phyloP scores from a whole-genome alignment of 208 protist species.

The Herpetomonas tarakana region DNA sequence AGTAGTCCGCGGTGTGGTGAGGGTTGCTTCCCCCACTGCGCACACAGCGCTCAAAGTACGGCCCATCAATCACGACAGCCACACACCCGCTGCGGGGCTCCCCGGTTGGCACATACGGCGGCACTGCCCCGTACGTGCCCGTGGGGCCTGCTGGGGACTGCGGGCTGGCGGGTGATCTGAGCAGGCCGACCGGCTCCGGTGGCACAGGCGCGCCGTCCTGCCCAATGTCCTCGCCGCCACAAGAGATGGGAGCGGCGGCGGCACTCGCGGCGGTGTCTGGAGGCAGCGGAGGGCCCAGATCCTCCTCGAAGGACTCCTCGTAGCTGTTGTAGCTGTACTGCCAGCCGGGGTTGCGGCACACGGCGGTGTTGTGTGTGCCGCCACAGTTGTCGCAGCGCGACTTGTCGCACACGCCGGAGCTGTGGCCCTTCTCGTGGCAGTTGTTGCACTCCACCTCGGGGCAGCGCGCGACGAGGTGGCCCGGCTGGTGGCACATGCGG shows the following conservation, averaged over 20 bases:
- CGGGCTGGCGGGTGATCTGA: not conserved
- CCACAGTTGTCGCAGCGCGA: conserved; percentile 42
- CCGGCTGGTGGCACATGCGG: conserved; percentile 71
- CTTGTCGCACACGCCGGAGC: conserved; percentile 58
- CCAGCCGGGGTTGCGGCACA: conserved; percentile 20
- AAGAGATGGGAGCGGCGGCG: not conserved
- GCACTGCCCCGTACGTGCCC: conserved; percentile 12
- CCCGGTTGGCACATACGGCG: conserved; percentile 32
- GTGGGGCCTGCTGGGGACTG: not conserved
- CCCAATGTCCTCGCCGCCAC: conserved; percentile 1
- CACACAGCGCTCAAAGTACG: conserved; percentile 85
- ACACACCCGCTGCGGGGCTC: conserved; percentile 42
- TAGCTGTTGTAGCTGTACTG: conserved; percentile 7
- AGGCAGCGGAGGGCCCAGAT: not conserved
- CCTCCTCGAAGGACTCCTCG: conserved; percentile 12
- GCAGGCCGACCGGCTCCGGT: not conserved
- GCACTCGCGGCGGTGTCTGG: not conserved
- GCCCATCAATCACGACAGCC: conserved; percentile 78
- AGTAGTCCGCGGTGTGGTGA: conserved; percentile 43
- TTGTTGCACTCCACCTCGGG: conserved; percentile 63
- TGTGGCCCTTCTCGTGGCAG: conserved; percentile 80
- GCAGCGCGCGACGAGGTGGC: conserved; percentile 77
- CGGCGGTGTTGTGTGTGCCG: conserved; percentile 27
- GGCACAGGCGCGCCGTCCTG: not conserved
- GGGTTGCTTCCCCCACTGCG: conserved; percentile 15